phyloP scores from a whole-genome alignment of 73 alveolate species.

The Stentor coeruleus region DNA sequence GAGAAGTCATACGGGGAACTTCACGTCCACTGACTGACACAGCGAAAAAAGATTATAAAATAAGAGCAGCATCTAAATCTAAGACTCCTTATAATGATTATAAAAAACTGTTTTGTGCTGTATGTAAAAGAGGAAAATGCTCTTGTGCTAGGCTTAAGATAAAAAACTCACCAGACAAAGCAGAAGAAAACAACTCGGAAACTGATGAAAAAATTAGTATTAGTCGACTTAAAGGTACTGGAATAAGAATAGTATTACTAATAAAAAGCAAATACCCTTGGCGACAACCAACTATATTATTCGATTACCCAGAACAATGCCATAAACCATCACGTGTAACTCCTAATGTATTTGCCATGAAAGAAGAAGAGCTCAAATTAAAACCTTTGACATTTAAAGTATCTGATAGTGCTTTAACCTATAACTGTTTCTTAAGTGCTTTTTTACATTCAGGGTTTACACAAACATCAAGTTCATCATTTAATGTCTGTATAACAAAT shows the following conservation, averaged over 20 bases:
- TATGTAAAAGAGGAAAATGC: neutral
- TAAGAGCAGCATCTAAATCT: neutral
- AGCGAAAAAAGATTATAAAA: neutral
- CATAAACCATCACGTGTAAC: constrained; percentile 10
- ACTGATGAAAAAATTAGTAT: neutral
- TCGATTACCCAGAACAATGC: constrained; percentile 47
- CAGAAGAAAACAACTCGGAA: neutral
- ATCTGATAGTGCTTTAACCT: constrained; percentile 53
- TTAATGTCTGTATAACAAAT: constrained; percentile 56
- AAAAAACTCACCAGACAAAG: too few relatives aligned
- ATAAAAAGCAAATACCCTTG: constrained; percentile 25
- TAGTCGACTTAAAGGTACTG: neutral
- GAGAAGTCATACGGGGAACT: too few relatives aligned
- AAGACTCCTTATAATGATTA: neutral
- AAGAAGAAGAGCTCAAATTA: too few relatives aligned
- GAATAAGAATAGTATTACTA: constrained; percentile 1
- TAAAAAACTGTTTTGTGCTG: neutral
- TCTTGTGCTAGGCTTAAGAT: neutral
- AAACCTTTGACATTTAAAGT: constrained; percentile 36
- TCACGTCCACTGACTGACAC: neutral
- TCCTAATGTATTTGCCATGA: too few relatives aligned
- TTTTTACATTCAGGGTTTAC: constrained; percentile 67
- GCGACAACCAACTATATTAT: constrained; percentile 46
- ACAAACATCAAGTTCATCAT: constrained; percentile 32
- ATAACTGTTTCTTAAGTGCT: constrained; percentile 59